These are phyloP conservation scores for Solanum sitiens DNA, from an alignment of 257 asterid genomes.

Conservation along the genomic window DNA sequence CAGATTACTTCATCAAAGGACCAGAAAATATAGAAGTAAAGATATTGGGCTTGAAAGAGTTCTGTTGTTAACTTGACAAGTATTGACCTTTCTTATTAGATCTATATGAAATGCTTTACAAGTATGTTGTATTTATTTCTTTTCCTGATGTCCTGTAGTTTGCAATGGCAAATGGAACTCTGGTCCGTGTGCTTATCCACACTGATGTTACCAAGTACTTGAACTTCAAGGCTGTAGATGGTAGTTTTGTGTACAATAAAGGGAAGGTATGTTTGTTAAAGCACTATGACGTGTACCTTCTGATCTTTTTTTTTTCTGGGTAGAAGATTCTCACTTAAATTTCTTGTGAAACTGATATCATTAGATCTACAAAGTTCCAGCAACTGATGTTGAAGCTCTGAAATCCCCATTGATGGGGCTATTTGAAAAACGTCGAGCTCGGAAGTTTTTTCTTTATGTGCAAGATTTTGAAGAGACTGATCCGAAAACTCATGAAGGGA, in stretches of 20 bases:
- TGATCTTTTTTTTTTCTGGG: background rate
- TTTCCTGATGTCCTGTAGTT: constrained; percentile 33
- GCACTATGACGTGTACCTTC: background rate
- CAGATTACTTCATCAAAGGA: background rate
- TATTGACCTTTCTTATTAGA: too few species aligned
- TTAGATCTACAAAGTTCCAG: constrained; percentile 97
- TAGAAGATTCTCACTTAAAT: background rate
- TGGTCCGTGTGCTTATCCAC: constrained; percentile 93
- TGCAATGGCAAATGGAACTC: constrained; percentile 95
- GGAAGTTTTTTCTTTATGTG: constrained; percentile 86
- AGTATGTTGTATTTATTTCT: background rate
- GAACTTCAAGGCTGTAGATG: constrained; percentile 98
- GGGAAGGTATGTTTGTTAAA: constrained; percentile 56
- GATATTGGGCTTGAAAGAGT: background rate
- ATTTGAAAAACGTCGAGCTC: constrained; percentile 88
- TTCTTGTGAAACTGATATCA: background rate
- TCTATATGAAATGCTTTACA: background rate
- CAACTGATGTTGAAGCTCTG: constrained; percentile 96
- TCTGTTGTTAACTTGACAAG: background rate
- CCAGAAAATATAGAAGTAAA: background rate
- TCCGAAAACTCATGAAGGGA: constrained; percentile 79
- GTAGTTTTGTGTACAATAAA: constrained; percentile 93
- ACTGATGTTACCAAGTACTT: constrained; percentile 92
- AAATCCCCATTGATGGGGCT: constrained; percentile 93
- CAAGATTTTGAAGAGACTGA: constrained; percentile 81